Evolutionary conservation across 345 rosid species (phyloP).

Genomic region (Acer negundo): DNA sequence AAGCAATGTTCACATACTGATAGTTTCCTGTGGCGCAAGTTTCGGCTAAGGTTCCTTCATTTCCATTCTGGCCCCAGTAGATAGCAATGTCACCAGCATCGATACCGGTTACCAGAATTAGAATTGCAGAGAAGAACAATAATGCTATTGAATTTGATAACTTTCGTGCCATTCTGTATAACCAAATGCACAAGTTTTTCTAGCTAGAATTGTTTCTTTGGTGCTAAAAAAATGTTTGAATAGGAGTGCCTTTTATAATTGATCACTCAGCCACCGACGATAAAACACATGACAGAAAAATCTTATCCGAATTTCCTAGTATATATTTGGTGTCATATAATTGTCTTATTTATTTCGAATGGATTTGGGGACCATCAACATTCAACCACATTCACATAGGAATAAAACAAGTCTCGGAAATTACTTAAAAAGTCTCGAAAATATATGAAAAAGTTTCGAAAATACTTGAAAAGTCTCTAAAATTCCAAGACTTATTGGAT

Average conservation of each 20-base stretch:
- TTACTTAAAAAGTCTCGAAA: no score
- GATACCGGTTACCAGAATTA: neutral
- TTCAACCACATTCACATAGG: no score
- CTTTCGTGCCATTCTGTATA: neutral
- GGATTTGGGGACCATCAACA: neutral
- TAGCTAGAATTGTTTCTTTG: neutral
- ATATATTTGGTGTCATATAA: neutral
- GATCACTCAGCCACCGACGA: no score
- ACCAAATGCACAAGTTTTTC: neutral
- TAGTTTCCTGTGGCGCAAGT: slow-evolving; percentile 27
- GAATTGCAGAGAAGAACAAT: neutral
- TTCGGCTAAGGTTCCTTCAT: slow-evolving; percentile 29
- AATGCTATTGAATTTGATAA: neutral
- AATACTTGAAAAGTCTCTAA: no score
- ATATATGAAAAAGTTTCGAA: no score
- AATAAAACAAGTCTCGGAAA: no score
- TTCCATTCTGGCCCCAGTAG: slow-evolving; percentile 34
- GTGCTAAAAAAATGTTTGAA: neutral
- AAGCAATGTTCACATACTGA: slow-evolving; percentile 24
- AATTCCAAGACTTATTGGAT: no score
- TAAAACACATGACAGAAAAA: no score
- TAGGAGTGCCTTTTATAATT: neutral
- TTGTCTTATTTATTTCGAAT: neutral
- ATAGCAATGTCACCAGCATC: slow-evolving; percentile 27
- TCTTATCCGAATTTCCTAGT: no score